phyloP scores from a whole-genome alignment of 2,329 filamentous ascomycete genomes.

The Aspergillus thermomutatus region DNA sequence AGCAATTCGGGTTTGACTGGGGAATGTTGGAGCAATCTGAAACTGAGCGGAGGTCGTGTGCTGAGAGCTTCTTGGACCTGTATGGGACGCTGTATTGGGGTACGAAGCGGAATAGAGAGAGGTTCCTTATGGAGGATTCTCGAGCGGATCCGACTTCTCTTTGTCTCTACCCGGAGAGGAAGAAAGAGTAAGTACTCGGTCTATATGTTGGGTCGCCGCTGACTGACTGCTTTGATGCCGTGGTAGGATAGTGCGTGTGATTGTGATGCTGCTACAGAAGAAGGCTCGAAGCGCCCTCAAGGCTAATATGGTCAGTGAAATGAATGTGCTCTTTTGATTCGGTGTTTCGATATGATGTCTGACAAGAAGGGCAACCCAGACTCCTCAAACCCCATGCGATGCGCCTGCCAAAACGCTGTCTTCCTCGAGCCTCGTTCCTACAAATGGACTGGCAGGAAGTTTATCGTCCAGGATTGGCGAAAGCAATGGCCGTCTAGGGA shows the following conservation, averaged over 20 bases:
- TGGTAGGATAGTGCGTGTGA: slow-evolving; percentile 10
- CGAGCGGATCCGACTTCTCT: slow-evolving; percentile 9
- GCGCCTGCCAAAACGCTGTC: neutral
- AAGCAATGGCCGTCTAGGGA: neutral
- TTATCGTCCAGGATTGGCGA: neutral
- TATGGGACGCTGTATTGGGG: slow-evolving; percentile 23
- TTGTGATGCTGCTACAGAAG: slow-evolving; percentile 16
- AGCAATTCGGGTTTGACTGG: slow-evolving; percentile 8
- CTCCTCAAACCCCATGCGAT: neutral
- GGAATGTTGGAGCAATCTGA: slow-evolving; percentile 5
- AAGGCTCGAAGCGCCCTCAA: slow-evolving; percentile 11
- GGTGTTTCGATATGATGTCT: neutral
- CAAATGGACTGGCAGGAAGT: neutral
- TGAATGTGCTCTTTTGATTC: neutral
- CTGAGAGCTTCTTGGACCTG: slow-evolving; percentile 15
- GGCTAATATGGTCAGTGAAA: neutral
- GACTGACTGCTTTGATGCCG: neutral
- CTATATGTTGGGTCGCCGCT: neutral
- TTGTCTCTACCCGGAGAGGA: slow-evolving; percentile 16
- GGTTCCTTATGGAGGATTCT: slow-evolving; percentile 18
- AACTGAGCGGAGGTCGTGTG: slow-evolving; percentile 6
- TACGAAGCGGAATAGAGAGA: slow-evolving; percentile 8
- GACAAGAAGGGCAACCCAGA: neutral
- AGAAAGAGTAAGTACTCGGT: slow-evolving; percentile 15
- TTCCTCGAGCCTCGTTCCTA: neutral